Percentiles rank a stretch among this genome's conserved stretches.
phyloP scores from a whole-genome alignment of 1,284 basidiomycete genomes.

The Trichosporon coremiiforme region DNA sequence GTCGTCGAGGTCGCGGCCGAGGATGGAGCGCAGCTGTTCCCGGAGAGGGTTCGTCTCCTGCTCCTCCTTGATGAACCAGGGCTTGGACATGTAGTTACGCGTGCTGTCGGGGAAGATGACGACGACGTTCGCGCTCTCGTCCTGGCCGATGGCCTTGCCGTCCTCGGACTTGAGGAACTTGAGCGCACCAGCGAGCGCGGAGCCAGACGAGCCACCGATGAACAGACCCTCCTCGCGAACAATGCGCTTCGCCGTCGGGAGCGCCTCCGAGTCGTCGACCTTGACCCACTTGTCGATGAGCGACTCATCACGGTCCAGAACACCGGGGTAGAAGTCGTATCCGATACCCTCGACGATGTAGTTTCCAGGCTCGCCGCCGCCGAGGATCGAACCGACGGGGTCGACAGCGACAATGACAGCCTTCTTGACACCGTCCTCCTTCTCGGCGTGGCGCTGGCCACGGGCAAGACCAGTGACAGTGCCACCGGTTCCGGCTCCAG shows the following conservation, averaged over 20 bases:
- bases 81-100: conserved; percentile 93
- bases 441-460: conserved; percentile 68
- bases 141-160: conserved; percentile 68
- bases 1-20: conserved; percentile 34
- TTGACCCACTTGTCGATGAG: conserved; percentile 77
- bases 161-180: conserved; percentile 70
- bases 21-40: conserved; percentile 28
- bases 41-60: conserved; percentile 21
- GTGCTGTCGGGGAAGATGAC: conserved; percentile 87
- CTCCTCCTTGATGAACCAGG: conserved; percentile 49
- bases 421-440: conserved; percentile 27
- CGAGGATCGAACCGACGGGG: conserved; percentile 87
- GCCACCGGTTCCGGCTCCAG: conserved; percentile 91
- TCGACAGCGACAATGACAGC: conserved; percentile 77
- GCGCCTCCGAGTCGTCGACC: conserved; percentile 78
- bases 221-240: conserved; percentile 85
- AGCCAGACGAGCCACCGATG: conserved; percentile 89
- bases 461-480: conserved; percentile 85
- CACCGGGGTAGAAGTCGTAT: conserved; percentile 80
- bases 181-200: conserved; percentile 75
- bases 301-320: conserved; percentile 57
- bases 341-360: conserved; percentile 95
- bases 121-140: conserved; percentile 80
- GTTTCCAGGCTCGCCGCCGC: conserved; percentile 62
- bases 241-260: conserved; percentile 71